A percentile compares a stretch with the other conserved stretches of the same genome.
phyloP scores from a whole-genome alignment of 2,329 filamentous ascomycete species.

The Colletotrichum kahawae region DNA sequence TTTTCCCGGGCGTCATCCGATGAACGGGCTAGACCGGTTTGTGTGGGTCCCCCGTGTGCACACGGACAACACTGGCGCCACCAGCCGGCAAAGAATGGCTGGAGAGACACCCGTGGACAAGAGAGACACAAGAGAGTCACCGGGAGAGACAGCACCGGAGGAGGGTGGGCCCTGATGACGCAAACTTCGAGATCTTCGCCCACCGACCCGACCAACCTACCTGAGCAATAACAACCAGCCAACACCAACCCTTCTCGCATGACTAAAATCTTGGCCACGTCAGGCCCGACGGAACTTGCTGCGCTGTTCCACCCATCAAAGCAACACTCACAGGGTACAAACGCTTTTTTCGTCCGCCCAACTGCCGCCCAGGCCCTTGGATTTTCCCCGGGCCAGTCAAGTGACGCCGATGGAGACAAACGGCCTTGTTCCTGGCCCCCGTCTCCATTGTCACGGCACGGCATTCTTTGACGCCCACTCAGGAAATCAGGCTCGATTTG shows the following conservation, averaged over 20 bases:
- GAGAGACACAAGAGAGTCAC: not conserved
- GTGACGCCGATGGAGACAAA: constrained; percentile 2
- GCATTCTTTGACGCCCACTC: constrained; percentile 1
- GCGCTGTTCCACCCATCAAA: not conserved
- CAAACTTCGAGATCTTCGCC: constrained; percentile 10
- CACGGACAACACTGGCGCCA: not conserved
- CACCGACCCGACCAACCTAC: not conserved
- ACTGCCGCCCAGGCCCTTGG: not conserved
- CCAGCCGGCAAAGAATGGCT: not conserved
- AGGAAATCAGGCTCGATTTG: not conserved
- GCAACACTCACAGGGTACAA: not conserved
- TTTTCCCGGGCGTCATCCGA: constrained; percentile 15
- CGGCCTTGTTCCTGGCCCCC: not conserved
- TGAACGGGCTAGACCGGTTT: not conserved
- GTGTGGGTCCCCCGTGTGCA: not conserved
- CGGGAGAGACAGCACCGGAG: not conserved
- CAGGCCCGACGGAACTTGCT: constrained; percentile 7
- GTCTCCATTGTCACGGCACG: not conserved
- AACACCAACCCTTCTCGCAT: constrained; percentile 3
- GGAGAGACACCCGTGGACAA: not conserved
- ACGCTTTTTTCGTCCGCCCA: not conserved
- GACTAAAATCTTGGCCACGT: constrained; percentile 20
- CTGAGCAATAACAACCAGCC: not conserved
- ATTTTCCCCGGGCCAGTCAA: not conserved
- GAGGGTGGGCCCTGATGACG: constrained; percentile 7